These are phyloP conservation scores for Zanthoxylum bungeanum DNA, from an alignment of 345 rosid genomes.

Conservation along the genomic window DNA sequence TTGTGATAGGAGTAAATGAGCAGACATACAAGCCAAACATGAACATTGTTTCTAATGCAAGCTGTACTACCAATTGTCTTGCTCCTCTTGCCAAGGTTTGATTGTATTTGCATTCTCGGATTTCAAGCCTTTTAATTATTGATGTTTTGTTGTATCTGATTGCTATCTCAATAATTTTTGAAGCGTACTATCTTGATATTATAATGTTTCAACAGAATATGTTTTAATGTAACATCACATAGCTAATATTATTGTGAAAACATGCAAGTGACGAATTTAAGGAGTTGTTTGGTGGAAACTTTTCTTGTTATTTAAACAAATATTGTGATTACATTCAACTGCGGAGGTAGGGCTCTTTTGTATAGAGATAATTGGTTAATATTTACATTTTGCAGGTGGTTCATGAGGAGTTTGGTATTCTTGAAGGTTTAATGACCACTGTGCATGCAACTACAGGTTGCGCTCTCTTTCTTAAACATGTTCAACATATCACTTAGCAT, in stretches of 20 bases:
- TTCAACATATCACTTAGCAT: neutral
- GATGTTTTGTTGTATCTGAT: neutral
- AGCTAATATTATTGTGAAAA: neutral
- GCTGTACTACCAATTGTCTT: conserved; percentile 99
- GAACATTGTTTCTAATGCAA: conserved; percentile 97
- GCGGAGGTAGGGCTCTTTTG: neutral
- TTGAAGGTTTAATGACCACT: conserved; percentile 99
- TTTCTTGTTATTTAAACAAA: neutral
- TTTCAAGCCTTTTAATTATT: conserved; percentile 5
- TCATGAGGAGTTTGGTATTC: conserved; percentile 92
- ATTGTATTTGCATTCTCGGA: conserved; percentile 5
- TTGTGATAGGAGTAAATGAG: conserved; percentile 98
- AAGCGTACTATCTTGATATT: neutral
- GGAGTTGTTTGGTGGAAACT: neutral
- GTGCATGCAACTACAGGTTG: conserved; percentile 98
- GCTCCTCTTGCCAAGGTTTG: conserved; percentile 99
- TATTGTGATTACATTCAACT: neutral
- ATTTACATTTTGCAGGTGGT: conserved; percentile 59
- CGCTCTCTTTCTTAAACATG: conserved; percentile 16
- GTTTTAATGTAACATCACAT: neutral
- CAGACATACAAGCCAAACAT: conserved; percentile 72
- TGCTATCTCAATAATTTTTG: neutral
- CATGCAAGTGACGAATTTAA: neutral
- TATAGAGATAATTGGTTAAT: neutral
- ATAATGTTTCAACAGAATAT: neutral